These are phyloP conservation scores for Xylaria nigripes DNA, from an alignment of 495 filamentous ascomycete genomes.

Conservation along the genomic window DNA sequence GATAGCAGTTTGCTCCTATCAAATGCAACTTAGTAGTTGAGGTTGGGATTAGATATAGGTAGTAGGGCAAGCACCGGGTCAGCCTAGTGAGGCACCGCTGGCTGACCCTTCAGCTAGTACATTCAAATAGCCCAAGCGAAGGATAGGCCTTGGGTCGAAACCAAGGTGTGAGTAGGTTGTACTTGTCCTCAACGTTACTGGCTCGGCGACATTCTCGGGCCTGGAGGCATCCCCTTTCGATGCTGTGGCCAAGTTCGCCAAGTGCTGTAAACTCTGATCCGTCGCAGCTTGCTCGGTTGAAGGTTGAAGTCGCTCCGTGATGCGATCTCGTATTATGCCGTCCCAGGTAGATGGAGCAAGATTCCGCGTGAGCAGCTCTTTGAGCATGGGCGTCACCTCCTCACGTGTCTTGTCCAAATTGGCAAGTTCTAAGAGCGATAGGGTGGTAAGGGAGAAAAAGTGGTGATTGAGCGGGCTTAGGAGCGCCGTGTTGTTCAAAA, in stretches of 20 bases:
- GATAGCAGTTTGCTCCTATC: not conserved
- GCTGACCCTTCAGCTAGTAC: slow-evolving; percentile 17
- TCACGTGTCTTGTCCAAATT: slow-evolving; percentile 30
- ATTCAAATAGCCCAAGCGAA: slow-evolving; percentile 25
- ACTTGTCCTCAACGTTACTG: slow-evolving; percentile 15
- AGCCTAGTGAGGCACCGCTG: slow-evolving; percentile 2
- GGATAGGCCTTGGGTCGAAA: slow-evolving; percentile 24
- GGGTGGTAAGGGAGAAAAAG: slow-evolving; percentile 55
- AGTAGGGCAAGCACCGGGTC: not conserved
- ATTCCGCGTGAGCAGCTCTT: slow-evolving; percentile 27
- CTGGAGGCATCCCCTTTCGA: slow-evolving; percentile 22
- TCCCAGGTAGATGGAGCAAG: slow-evolving; percentile 38
- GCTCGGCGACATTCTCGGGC: slow-evolving; percentile 13
- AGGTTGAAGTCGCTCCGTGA: slow-evolving; percentile 32
- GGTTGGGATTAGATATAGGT: not conserved
- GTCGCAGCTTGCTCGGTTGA: slow-evolving; percentile 26
- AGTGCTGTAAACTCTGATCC: slow-evolving; percentile 49
- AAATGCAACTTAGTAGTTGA: not conserved
- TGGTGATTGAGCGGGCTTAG: slow-evolving; percentile 64
- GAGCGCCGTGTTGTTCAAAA: slow-evolving; percentile 49
- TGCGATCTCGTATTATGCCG: slow-evolving; percentile 37
- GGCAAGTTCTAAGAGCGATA: slow-evolving; percentile 59
- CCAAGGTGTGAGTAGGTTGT: slow-evolving; percentile 22
- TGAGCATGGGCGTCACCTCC: slow-evolving; percentile 27
- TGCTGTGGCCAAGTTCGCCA: slow-evolving; percentile 54